These are phyloP conservation scores for Kazachstania psychrophila DNA, from an alignment of 805 yeast species.

Conservation along the genomic window DNA sequence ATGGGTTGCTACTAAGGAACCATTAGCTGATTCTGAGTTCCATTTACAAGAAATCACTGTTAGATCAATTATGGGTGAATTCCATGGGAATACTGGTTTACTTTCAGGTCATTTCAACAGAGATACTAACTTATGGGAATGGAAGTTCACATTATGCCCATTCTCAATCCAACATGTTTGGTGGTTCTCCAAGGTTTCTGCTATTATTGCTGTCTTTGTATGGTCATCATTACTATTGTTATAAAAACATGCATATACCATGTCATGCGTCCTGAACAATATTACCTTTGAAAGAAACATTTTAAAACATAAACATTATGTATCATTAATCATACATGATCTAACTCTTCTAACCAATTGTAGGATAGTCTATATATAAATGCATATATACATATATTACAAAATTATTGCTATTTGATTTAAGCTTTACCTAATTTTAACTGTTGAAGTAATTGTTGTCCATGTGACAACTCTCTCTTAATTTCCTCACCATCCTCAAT, in stretches of 20 bases:
- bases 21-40: constrained; percentile 11
- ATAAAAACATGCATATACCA: no score
- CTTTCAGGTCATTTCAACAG: constrained; percentile 61
- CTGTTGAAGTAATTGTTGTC: constrained; percentile 26
- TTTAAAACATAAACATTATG: no score
- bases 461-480: constrained; percentile 13
- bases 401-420: no score
- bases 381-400: no score
- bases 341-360: no score
- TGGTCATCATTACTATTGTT: constrained; percentile 24
- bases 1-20: constrained; percentile 38
- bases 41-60: constrained; percentile 73
- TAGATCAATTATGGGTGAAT: constrained; percentile 94
- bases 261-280: no score
- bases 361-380: no score
- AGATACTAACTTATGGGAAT: constrained; percentile 44
- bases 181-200: constrained; percentile 76
- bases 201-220: constrained; percentile 34
- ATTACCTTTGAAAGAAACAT: no score
- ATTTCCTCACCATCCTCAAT: not conserved
- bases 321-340: no score
- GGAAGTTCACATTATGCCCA: constrained; percentile 64
- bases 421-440: constrained; percentile 18
- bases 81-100: constrained; percentile 79
- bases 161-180: constrained; percentile 85